Base-by-base conservation (phyloP, 2,329 filamentous ascomycete genomes). In the Fusarium temperatum region DNA sequence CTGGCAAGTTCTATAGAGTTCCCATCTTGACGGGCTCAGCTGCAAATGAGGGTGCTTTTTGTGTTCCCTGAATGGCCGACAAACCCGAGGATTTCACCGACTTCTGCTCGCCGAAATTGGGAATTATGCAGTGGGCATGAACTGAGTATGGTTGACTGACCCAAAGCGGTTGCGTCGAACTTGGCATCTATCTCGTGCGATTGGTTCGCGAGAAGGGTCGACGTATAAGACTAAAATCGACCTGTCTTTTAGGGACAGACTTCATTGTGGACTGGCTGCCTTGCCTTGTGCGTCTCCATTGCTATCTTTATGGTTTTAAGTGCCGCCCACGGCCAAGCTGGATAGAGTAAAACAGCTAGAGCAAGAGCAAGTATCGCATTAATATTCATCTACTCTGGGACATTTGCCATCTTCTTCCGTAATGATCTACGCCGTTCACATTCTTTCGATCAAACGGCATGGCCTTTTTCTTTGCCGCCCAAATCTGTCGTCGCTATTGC, bases 41-140 rank as follows among this genome's bases (percentile, higher is more conserved):
- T 0, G 75, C 76, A n/a, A 81, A 81, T 3, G 80, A 81, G 54
- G 80, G 80, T 10, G 75, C 80, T 4, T 76, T 76, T 50, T 81
- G 81, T 51, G 78, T 80, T 2, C 73, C 77, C 2, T 65, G 47
- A 32, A 39, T 55, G 1, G 69, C 73, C 3, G 67, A 76, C n/a
- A 70, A 67, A 28, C 42, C 78, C 8, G 48, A 58, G 8, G 76
- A 80, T 13, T 81, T 80, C 41, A 69, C 65, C 0, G 44, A 58
- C 17, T 81, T 81, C 69, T 81, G 20, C 26, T 48, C 20, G 26
- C 26, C 15, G 26, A 26, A 30, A 22, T 30, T 8, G 26, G 45
- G 2, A 11, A 22, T 10, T 17, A 13, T 17, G 45, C 26, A 22
- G 45, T 48, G 14, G 45, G 20, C 15, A 48, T 8, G 14, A 30